Percentiles rank a stretch among this genome's conserved stretches.
Evolutionary conservation across 352 stramenopile genomes (phyloP).

Genomic region (Saprolegnia parasitica): DNA sequence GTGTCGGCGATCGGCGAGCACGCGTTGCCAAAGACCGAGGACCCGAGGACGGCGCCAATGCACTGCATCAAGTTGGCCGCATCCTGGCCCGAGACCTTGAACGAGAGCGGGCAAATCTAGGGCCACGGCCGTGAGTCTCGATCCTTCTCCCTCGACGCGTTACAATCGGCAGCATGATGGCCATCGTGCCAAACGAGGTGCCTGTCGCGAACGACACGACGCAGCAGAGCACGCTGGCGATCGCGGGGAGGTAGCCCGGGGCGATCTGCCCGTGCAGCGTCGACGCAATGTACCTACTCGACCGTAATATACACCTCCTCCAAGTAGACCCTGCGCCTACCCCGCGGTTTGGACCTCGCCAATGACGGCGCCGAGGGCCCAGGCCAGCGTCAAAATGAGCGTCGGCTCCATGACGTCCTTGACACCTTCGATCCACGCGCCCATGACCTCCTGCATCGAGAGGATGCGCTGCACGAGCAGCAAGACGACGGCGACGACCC

Average conservation of each 20-base stretch:
- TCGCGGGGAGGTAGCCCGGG: conserved; percentile 72
- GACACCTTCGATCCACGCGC: conserved; percentile 86
- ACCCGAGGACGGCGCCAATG: conserved; percentile 84
- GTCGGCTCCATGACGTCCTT: conserved; percentile 90
- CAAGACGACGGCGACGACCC: conserved; percentile 63
- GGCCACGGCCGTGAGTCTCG: not conserved
- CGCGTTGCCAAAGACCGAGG: conserved; percentile 84
- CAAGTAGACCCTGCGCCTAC: conserved; percentile 29
- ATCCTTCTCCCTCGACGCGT: not conserved
- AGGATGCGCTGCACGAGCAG: conserved; percentile 81
- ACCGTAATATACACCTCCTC: conserved; percentile 21
- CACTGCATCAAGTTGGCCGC: conserved; percentile 77
- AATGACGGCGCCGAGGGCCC: conserved; percentile 83
- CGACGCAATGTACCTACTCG: conserved; percentile 52
- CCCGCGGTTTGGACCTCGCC: conserved; percentile 77
- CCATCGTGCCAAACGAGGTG: conserved; percentile 88
- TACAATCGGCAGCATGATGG: conserved; percentile 89
- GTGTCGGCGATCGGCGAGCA: conserved; percentile 92
- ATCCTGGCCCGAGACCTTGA: conserved; percentile 72
- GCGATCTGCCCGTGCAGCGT: conserved; percentile 70
- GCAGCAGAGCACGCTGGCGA: conserved; percentile 80
- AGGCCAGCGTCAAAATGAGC: conserved; percentile 85
- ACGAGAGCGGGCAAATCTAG: conserved; percentile 73
- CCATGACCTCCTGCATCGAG: conserved; percentile 79
- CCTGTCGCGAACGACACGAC: conserved; percentile 88